These are phyloP conservation scores for Pichia eremophila DNA, from an alignment of 805 yeast genomes.

Conservation along the genomic window DNA sequence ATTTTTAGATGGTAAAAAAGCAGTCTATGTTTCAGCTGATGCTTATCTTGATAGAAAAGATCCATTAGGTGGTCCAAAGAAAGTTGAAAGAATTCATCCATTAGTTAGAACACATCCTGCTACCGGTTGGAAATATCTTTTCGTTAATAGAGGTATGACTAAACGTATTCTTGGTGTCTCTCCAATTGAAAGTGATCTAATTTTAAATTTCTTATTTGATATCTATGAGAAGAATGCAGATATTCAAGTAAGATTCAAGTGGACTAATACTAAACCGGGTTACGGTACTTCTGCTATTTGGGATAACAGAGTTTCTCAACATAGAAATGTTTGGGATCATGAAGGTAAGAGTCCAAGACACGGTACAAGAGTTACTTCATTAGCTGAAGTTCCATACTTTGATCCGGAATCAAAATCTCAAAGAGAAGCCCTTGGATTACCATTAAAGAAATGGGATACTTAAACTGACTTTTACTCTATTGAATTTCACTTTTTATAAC, in stretches of 20 bases:
- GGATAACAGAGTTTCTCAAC: slow-evolving; percentile 41
- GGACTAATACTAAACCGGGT: slow-evolving; percentile 32
- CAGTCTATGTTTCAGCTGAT: slow-evolving; percentile 34
- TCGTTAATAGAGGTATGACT: slow-evolving; percentile 43
- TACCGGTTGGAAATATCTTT: slow-evolving; percentile 52
- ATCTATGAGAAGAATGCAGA: slow-evolving; percentile 44
- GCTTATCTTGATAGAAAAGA: slow-evolving; percentile 30
- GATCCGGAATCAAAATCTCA: slow-evolving; percentile 42
- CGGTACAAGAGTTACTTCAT: slow-evolving; percentile 44
- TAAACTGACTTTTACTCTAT: no score
- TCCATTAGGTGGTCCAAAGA: slow-evolving; percentile 37
- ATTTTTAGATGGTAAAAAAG: slow-evolving; percentile 44
- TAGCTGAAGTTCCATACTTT: slow-evolving; percentile 46
- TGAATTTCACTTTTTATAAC: background rate
- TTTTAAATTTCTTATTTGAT: slow-evolving; percentile 37
- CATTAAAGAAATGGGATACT: slow-evolving; percentile 9
- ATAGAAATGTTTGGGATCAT: slow-evolving; percentile 36
- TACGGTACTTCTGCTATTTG: slow-evolving; percentile 39
- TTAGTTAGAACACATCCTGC: slow-evolving; percentile 56
- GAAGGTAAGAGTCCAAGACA: slow-evolving; percentile 35
- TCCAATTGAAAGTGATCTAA: slow-evolving; percentile 39
- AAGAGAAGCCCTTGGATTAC: slow-evolving; percentile 38
- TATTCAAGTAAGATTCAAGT: slow-evolving; percentile 43
- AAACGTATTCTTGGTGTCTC: slow-evolving; percentile 43
- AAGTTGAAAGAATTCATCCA: slow-evolving; percentile 50